phyloP scores from a whole-genome alignment of 257 asterid genomes.

The Nicotiana benthamiana region DNA sequence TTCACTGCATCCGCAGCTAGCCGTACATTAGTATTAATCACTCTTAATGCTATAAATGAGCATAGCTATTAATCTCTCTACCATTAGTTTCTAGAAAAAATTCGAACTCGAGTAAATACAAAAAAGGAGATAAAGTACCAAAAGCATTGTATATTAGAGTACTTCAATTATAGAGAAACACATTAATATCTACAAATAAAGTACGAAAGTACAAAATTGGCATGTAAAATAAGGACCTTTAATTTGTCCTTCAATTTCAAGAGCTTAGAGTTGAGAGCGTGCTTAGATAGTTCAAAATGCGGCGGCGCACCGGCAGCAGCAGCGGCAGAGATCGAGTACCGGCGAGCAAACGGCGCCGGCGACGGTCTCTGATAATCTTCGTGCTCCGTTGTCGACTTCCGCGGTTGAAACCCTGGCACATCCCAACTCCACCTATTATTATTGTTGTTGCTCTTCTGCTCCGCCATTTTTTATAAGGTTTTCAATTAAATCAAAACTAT shows the following conservation, averaged over 20 bases:
- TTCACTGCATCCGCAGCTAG: too few relatives aligned
- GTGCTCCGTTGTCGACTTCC: constrained; percentile 45
- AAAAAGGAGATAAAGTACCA: not conserved
- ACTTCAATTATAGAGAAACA: not conserved
- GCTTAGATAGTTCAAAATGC: constrained; percentile 54
- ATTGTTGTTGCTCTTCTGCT: constrained; percentile 54
- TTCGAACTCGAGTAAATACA: not conserved
- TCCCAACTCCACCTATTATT: constrained; percentile 97
- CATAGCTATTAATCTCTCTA: not conserved
- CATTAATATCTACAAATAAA: not conserved
- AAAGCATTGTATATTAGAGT: not conserved
- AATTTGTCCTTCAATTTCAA: constrained; percentile 61
- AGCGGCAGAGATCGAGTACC: constrained; percentile 72
- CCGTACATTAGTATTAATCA: not conserved
- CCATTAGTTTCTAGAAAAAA: not conserved
- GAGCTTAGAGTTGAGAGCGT: constrained; percentile 54
- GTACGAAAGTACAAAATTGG: not conserved
- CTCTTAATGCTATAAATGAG: not conserved
- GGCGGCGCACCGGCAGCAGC: constrained; percentile 43
- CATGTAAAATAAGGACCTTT: constrained; percentile 39
- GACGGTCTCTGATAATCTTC: constrained; percentile 41
- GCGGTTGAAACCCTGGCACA: constrained; percentile 84
- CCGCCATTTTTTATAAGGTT: constrained; percentile 39
- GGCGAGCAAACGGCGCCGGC: constrained; percentile 39
- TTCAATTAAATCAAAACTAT: not conserved